These are phyloP conservation scores for Sclerotinia nivalis DNA, from an alignment of 2,329 filamentous ascomycete genomes.

Conservation along the genomic window DNA sequence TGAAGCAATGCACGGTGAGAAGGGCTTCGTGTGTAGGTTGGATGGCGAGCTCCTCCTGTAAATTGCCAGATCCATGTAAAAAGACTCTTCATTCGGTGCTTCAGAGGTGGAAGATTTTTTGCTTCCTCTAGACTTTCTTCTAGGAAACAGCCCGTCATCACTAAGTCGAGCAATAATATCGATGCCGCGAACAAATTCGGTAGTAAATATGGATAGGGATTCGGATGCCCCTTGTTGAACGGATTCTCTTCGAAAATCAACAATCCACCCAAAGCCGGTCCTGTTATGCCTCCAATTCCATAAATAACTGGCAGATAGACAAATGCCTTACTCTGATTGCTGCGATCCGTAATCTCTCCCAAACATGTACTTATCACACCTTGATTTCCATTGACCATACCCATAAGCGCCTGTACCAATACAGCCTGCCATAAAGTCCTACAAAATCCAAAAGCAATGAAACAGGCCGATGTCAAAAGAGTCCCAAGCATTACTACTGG, in stretches of 20 bases:
- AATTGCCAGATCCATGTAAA: slow-evolving; percentile 73
- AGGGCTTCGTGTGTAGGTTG: slow-evolving; percentile 55
- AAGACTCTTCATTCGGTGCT: slow-evolving; percentile 56
- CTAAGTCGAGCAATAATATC: slow-evolving; percentile 70
- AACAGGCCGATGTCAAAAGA: slow-evolving; percentile 76
- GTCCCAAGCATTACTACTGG: slow-evolving; percentile 82
- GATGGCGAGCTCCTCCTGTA: slow-evolving; percentile 54
- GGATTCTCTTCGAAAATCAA: slow-evolving; percentile 62
- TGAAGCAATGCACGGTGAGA: slow-evolving; percentile 39
- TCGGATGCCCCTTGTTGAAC: slow-evolving; percentile 52
- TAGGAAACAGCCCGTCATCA: slow-evolving; percentile 76
- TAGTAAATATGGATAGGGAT: slow-evolving; percentile 76
- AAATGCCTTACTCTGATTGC: slow-evolving; percentile 91
- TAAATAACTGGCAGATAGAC: slow-evolving; percentile 97
- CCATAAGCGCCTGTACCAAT: slow-evolving; percentile 85
- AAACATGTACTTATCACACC: slow-evolving; percentile 91
- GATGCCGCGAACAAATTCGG: slow-evolving; percentile 79
- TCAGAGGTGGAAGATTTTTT: slow-evolving; percentile 59
- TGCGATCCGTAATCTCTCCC: slow-evolving; percentile 91
- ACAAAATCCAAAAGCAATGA: slow-evolving; percentile 85
- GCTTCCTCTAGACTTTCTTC: slow-evolving; percentile 80
- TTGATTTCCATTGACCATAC: slow-evolving; percentile 90
- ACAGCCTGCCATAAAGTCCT: slow-evolving; percentile 80
- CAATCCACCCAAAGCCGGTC: slow-evolving; percentile 85
- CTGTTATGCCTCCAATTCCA: slow-evolving; percentile 88